Evolutionary conservation across 164 flowering plant species (phyloP).

Genomic region (Cinnamomum micranthum): DNA sequence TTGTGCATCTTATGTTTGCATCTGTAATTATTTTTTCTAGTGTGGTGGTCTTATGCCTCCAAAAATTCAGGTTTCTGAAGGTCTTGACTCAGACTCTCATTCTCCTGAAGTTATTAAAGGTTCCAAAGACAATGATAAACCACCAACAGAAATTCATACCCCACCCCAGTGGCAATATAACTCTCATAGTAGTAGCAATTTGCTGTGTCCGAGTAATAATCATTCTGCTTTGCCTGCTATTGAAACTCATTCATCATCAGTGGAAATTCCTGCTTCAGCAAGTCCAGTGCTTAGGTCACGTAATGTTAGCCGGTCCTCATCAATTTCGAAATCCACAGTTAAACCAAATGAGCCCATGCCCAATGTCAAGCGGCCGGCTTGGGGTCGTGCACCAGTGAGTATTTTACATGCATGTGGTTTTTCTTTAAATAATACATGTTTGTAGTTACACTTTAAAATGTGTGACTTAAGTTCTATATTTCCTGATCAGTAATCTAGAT

Average conservation of each 20-base stretch:
- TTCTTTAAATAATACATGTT: no score
- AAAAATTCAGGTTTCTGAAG: conserved; percentile 2
- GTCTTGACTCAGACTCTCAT: background rate
- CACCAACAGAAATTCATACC: conserved; percentile 3
- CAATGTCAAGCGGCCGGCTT: conserved; percentile 30
- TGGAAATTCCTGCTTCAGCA: conserved; percentile 25
- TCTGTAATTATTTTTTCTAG: background rate
- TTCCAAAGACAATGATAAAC: background rate
- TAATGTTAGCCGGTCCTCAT: conserved; percentile 11
- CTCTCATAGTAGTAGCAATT: conserved; percentile 14
- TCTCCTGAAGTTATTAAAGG: background rate
- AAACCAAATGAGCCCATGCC: conserved; percentile 25
- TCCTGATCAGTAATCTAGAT: background rate
- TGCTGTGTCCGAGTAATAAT: conserved; percentile 9
- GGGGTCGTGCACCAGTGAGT: conserved; percentile 87
- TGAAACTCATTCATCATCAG: conserved; percentile 16
- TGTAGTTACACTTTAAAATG: background rate
- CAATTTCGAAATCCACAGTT: conserved; percentile 20
- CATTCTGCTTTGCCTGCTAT: conserved; percentile 2
- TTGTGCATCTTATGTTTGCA: background rate
- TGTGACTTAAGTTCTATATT: background rate
- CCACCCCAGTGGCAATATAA: conserved; percentile 17
- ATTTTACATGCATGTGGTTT: background rate
- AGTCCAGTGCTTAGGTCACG: conserved; percentile 13
- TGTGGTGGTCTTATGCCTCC: background rate